Evolutionary conservation across 2,329 filamentous ascomycete genomes (phyloP).

Genomic region (Dactylellina parvicollis): DNA sequence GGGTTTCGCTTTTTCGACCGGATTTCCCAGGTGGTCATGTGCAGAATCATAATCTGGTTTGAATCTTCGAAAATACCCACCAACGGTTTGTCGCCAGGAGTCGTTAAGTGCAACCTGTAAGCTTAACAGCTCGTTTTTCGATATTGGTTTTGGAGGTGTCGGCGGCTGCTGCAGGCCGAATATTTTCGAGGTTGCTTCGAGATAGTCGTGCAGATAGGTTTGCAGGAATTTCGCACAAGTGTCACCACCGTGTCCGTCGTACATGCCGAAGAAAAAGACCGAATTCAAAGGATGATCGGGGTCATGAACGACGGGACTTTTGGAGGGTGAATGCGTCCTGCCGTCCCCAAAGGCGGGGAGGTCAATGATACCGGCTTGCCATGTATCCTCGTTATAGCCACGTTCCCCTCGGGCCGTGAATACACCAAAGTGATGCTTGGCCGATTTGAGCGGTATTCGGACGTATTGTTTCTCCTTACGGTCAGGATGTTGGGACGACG

Average conservation of each 20-base stretch:
- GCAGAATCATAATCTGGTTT: slow-evolving; percentile 74
- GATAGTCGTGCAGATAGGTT: slow-evolving; percentile 85
- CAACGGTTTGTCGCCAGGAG: slow-evolving; percentile 83
- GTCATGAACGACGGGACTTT: slow-evolving; percentile 19
- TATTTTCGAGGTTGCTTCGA: slow-evolving; percentile 79
- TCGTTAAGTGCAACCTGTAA: slow-evolving; percentile 77
- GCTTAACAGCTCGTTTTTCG: slow-evolving; percentile 70
- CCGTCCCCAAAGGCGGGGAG: slow-evolving; percentile 81
- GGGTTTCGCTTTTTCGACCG: slow-evolving; percentile 41
- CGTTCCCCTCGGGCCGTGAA: slow-evolving; percentile 81
- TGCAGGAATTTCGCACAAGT: slow-evolving; percentile 88
- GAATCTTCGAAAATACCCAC: slow-evolving; percentile 94
- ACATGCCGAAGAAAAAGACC: slow-evolving; percentile 94
- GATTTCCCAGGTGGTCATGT: slow-evolving; percentile 56
- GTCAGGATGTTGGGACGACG: slow-evolving; percentile 90
- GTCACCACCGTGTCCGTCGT: slow-evolving; percentile 91
- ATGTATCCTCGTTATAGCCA: slow-evolving; percentile 90
- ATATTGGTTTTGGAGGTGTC: slow-evolving; percentile 41
- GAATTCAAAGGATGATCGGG: slow-evolving; percentile 44
- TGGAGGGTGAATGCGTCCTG: slow-evolving; percentile 30
- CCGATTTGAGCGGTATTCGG: slow-evolving; percentile 88
- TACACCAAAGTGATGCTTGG: slow-evolving; percentile 94
- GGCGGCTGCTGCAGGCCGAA: slow-evolving; percentile 61
- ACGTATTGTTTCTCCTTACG: slow-evolving; percentile 73
- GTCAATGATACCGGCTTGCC: slow-evolving; percentile 92